Conservation (phyloP, 768 basidiomycete genomes). For the Serpula lacrymans region DNA sequence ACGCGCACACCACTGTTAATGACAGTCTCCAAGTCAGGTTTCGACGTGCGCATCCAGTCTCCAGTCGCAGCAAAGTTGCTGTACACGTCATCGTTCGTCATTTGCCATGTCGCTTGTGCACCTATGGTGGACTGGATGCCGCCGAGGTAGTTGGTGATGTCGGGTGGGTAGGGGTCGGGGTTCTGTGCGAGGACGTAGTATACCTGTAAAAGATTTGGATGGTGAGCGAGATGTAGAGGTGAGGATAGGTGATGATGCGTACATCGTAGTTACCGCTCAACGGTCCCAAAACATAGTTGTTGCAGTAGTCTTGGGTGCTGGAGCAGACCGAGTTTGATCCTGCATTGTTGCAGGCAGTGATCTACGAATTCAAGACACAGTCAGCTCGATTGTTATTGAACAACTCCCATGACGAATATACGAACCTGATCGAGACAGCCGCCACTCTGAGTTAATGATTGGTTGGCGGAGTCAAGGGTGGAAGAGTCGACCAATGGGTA, state of each 20-base stretch:
- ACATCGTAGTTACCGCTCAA: slow-evolving; percentile 56
- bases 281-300: slow-evolving; percentile 49
- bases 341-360: slow-evolving; percentile 47
- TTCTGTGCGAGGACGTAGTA: slow-evolving; percentile 44
- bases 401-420: not conserved
- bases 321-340: slow-evolving; percentile 52
- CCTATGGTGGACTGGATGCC: slow-evolving; percentile 37
- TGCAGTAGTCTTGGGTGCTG: slow-evolving; percentile 55
- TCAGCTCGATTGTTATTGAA: not conserved
- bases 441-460: slow-evolving; percentile 35
- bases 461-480: slow-evolving; percentile 40
- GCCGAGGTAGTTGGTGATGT: slow-evolving; percentile 26
- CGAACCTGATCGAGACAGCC: slow-evolving; percentile 52
- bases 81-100: slow-evolving; percentile 41
- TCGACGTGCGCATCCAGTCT: slow-evolving; percentile 55
- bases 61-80: slow-evolving; percentile 44
- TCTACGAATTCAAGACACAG: too few relatives aligned
- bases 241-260: slow-evolving; percentile 6
- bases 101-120: slow-evolving; percentile 40
- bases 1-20: slow-evolving; percentile 57
- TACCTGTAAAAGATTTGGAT: slow-evolving; percentile 22
- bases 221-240: too few relatives aligned
- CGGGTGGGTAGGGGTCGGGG: slow-evolving; percentile 49
- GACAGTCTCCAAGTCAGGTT: slow-evolving; percentile 50
- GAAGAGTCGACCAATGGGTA: slow-evolving; percentile 47